These are phyloP conservation scores for Citrus trifoliata DNA, from an alignment of 345 rosid species.

Conservation along the genomic window DNA sequence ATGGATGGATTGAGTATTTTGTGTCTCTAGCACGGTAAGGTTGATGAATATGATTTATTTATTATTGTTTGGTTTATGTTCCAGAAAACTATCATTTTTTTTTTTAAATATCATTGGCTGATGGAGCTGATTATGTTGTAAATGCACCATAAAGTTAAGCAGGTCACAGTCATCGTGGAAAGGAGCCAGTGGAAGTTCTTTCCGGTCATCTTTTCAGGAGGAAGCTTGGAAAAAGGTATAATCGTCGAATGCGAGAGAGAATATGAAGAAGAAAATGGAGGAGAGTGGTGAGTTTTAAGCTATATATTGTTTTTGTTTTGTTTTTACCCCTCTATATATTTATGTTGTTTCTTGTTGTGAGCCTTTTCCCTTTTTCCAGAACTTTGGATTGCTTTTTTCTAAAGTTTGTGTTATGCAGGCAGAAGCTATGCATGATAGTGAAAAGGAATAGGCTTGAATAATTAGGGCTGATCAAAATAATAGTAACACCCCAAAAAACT, in stretches of 20 bases:
- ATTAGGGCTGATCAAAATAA: background rate
- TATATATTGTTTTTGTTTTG: background rate
- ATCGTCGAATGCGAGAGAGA: constrained; percentile 90
- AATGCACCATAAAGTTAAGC: constrained; percentile 40
- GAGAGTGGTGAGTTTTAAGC: constrained; percentile 73
- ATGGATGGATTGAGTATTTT: background rate
- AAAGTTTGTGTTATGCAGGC: background rate
- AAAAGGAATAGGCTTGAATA: background rate
- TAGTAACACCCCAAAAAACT: background rate
- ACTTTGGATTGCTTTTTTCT: background rate
- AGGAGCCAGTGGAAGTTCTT: constrained; percentile 53
- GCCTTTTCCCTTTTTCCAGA: background rate
- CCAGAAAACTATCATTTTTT: background rate
- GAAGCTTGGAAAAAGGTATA: constrained; percentile 87
- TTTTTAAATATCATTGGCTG: background rate
- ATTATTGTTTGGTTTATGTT: background rate
- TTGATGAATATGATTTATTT: background rate
- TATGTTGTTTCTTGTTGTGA: background rate
- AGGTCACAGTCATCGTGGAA: constrained; percentile 60
- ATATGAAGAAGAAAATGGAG: constrained; percentile 94
- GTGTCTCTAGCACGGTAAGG: background rate
- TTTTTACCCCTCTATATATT: background rate
- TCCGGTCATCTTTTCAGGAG: constrained; percentile 72
- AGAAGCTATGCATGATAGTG: background rate
- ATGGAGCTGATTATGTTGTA: constrained; percentile 26